These are phyloP conservation scores for Laetiporus sulphureus DNA, from an alignment of 1,284 basidiomycete genomes.

Conservation along the genomic window DNA sequence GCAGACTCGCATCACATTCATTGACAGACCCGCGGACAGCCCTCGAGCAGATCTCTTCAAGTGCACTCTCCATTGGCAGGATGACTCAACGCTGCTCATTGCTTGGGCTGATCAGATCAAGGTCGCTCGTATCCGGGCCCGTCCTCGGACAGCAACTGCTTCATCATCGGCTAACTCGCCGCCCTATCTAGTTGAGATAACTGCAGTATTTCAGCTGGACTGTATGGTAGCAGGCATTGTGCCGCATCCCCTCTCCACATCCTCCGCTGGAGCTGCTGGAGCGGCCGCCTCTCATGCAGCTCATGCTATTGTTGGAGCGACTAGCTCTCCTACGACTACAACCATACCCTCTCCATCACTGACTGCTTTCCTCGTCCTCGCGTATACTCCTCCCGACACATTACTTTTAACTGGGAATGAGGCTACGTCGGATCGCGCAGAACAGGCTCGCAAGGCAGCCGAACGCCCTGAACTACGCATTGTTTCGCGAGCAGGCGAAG, in stretches of 20 bases:
- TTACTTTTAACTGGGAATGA: slow-evolving; percentile 52
- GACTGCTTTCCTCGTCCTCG: slow-evolving; percentile 79
- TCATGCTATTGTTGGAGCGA: slow-evolving; percentile 14
- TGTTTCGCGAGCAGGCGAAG: slow-evolving; percentile 85
- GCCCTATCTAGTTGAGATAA: slow-evolving; percentile 77
- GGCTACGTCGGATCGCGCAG: slow-evolving; percentile 60
- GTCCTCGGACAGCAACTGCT: slow-evolving; percentile 40
- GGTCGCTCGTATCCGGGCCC: slow-evolving; percentile 73
- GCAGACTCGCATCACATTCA: slow-evolving; percentile 79
- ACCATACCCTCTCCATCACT: slow-evolving; percentile 27
- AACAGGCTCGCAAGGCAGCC: slow-evolving; percentile 75
- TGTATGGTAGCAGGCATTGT: slow-evolving; percentile 93
- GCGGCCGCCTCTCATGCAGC: slow-evolving; percentile 14
- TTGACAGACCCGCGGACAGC: slow-evolving; percentile 76
- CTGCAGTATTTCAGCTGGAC: slow-evolving; percentile 89
- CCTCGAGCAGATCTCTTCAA: slow-evolving; percentile 93
- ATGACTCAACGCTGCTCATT: slow-evolving; percentile 84
- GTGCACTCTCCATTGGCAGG: slow-evolving; percentile 88
- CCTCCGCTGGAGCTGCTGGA: slow-evolving; percentile 15
- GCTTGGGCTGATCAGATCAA: slow-evolving; percentile 96
- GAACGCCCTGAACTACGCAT: slow-evolving; percentile 91
- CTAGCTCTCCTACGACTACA: slow-evolving; percentile 12
- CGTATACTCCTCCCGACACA: slow-evolving; percentile 71
- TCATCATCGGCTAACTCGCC: slow-evolving; percentile 38
- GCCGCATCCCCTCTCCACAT: slow-evolving; percentile 49